phyloP scores from a whole-genome alignment of 179 eudicot genomes.

The Heliamphora pulchella region DNA sequence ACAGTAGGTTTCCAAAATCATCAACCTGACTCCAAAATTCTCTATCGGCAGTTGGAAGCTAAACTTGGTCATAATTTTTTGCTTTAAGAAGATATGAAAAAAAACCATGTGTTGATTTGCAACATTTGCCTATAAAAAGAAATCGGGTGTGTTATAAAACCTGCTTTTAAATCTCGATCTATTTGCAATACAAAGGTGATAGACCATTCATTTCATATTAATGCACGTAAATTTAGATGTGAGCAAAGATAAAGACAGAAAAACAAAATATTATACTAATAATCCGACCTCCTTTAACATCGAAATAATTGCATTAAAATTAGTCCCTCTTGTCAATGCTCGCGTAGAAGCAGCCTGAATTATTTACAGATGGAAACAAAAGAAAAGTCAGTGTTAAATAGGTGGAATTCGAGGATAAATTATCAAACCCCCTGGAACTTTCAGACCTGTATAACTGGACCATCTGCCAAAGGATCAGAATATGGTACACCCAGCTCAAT shows the following conservation, averaged over 20 bases:
- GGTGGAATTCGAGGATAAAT: neutral
- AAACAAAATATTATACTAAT: neutral
- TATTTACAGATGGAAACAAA: slow-evolving; percentile 3
- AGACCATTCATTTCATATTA: neutral
- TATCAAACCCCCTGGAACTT: neutral
- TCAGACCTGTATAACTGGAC: slow-evolving; percentile 90
- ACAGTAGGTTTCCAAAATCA: neutral
- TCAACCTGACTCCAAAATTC: neutral
- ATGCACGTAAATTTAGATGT: neutral
- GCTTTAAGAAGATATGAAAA: neutral
- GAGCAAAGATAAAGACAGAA: neutral
- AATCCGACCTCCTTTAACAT: slow-evolving; percentile 68
- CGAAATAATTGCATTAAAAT: slow-evolving; percentile 55
- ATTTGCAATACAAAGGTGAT: neutral
- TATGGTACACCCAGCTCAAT: slow-evolving; percentile 90
- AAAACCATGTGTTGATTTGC: neutral
- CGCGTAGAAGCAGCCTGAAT: slow-evolving; percentile 90
- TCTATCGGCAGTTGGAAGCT: neutral
- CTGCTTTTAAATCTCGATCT: neutral
- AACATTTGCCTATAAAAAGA: neutral
- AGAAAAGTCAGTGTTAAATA: neutral
- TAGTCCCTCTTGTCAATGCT: slow-evolving; percentile 72
- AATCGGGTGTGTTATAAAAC: neutral
- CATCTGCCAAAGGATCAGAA: slow-evolving; percentile 95
- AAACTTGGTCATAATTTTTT: neutral